Evolutionary conservation across 805 yeast genomes (phyloP).

Genomic region (Priceomyces fermenticarens): DNA sequence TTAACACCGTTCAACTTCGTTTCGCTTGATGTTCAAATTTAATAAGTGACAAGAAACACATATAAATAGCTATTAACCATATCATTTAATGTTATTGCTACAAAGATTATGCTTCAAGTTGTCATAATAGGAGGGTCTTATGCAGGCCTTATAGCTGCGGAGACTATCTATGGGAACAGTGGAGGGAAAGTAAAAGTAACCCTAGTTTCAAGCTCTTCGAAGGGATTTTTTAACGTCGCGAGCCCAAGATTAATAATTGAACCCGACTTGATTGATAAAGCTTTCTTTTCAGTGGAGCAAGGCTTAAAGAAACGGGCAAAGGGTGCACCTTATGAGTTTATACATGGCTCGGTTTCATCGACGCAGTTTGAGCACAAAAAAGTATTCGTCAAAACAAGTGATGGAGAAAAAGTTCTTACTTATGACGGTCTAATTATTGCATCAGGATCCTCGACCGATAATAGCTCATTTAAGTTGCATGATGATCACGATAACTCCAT

Average conservation of each 20-base stretch:
- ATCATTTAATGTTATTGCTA: too few relatives aligned
- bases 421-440: constrained; percentile 37
- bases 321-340: constrained; percentile 12
- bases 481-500: constrained; percentile 13
- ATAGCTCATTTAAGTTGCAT: constrained; percentile 24
- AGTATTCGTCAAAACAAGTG: constrained; percentile 13
- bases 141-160: constrained; percentile 29
- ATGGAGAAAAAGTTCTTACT: constrained; percentile 3
- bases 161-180: constrained; percentile 11
- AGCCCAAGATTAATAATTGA: constrained; percentile 33
- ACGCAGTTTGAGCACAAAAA: constrained; percentile 23
- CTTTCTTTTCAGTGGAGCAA: constrained; percentile 16
- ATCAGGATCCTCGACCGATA: constrained; percentile 23
- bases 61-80: too few relatives aligned
- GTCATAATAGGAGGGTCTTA: constrained; percentile 38
- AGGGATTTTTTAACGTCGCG: constrained; percentile 22
- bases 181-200: constrained; percentile 16
- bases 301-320: constrained; percentile 13
- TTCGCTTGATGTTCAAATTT: too few relatives aligned
- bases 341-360: constrained; percentile 22
- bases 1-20: too few relatives aligned
- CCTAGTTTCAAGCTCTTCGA: constrained; percentile 22
- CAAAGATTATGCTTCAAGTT: neutral
- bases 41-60: too few relatives aligned
- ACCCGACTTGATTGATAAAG: constrained; percentile 15